Percentiles rank a stretch among this genome's conserved stretches.
These are phyloP conservation scores for Mikania micrantha DNA, from an alignment of 129 eudicot genomes.

Conservation along the genomic window DNA sequence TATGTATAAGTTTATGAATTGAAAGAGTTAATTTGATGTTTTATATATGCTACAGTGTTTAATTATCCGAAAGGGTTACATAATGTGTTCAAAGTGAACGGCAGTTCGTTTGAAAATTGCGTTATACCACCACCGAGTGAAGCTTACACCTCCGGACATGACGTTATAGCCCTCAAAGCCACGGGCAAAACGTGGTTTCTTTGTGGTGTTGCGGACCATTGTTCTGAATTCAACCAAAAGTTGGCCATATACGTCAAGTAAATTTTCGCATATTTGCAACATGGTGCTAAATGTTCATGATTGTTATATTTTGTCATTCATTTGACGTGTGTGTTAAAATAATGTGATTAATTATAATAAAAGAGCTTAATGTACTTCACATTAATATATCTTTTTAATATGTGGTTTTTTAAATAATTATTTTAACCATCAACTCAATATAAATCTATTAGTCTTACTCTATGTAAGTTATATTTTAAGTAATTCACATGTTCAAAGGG, in stretches of 20 bases:
- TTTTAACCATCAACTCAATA: no score
- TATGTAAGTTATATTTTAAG: no score
- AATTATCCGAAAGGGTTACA: constrained; percentile 30
- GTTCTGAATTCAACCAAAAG: constrained; percentile 24
- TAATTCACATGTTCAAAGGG: no score
- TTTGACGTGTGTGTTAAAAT: neutral
- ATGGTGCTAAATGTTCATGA: neutral
- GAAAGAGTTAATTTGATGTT: no score
- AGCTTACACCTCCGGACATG: constrained; percentile 26
- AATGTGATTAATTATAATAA: neutral
- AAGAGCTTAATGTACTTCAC: neutral
- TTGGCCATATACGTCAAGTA: constrained; percentile 33
- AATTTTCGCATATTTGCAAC: no score
- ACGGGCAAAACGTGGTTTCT: constrained; percentile 29
- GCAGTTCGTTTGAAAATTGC: constrained; percentile 14
- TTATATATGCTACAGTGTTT: constrained; percentile 25
- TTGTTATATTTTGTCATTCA: neutral
- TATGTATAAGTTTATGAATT: no score
- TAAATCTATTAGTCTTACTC: no score
- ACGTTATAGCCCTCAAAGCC: constrained; percentile 11
- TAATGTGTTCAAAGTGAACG: constrained; percentile 34
- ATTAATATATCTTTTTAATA: no score
- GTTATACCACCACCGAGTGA: constrained; percentile 22
- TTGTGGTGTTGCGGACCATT: constrained; percentile 30
- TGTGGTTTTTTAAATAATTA: no score